These are phyloP conservation scores for Mucor ambiguus DNA, from an alignment of 371 early-diverging fungal species.

Conservation along the genomic window DNA sequence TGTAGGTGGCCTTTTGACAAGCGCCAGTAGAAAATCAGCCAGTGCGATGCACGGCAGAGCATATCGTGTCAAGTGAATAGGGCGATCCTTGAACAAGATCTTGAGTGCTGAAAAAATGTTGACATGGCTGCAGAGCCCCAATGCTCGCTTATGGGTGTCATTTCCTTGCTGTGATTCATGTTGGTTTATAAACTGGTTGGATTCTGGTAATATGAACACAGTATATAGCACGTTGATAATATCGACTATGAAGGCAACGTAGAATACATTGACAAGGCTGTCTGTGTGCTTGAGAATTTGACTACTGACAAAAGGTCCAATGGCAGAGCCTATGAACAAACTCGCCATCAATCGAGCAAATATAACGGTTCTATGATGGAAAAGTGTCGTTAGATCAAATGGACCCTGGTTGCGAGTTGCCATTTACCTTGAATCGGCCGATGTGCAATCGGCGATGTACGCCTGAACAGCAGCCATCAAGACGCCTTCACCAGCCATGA, in stretches of 20 bases:
- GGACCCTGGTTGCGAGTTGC: not conserved
- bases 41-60: constrained; percentile 33
- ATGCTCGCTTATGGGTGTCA: constrained; percentile 11
- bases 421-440: constrained; percentile 27
- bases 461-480: constrained; percentile 39
- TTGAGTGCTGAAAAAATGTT: constrained; percentile 43
- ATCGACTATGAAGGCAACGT: constrained; percentile 27
- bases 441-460: constrained; percentile 50
- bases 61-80: constrained; percentile 21
- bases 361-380: constrained; percentile 24
- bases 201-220: constrained; percentile 50
- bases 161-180: not conserved
- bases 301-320: constrained; percentile 30
- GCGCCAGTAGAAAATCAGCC: constrained; percentile 30
- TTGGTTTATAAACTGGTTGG: constrained; percentile 20
- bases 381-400: not conserved
- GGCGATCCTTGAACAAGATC: constrained; percentile 22
- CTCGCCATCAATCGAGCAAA: constrained; percentile 39
- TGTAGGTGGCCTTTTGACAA: constrained; percentile 34
- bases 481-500: constrained; percentile 41
- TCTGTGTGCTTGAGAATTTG: constrained; percentile 25
- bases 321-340: constrained; percentile 26
- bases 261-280: constrained; percentile 35
- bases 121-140: constrained; percentile 18
- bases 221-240: constrained; percentile 28